Conservation (phyloP, 2,329 filamentous ascomycete species). For the Graphilbum sp. region DNA sequence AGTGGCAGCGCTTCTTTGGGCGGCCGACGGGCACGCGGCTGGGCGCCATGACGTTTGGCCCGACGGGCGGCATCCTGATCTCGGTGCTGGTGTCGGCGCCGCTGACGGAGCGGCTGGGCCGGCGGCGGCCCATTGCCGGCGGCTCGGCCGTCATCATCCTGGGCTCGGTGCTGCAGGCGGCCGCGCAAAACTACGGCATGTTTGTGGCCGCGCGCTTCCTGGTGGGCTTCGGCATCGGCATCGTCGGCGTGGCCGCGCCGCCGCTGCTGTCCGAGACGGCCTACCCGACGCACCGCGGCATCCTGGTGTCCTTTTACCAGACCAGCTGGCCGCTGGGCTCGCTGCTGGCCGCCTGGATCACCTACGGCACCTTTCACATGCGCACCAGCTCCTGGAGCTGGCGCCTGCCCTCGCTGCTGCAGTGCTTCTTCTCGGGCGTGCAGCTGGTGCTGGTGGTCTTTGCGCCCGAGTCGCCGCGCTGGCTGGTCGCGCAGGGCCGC, state of each 20-base stretch:
- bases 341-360: slow-evolving; percentile 56
- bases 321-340: slow-evolving; percentile 70
- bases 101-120: slow-evolving; percentile 42
- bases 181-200: slow-evolving; percentile 38
- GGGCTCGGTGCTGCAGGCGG: slow-evolving; percentile 59
- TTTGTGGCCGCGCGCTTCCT: slow-evolving; percentile 56
- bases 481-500: slow-evolving; percentile 12
- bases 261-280: slow-evolving; percentile 38
- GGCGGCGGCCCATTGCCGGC: slow-evolving; percentile 54
- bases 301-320: slow-evolving; percentile 60
- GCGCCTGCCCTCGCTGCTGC: slow-evolving; percentile 13
- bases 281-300: slow-evolving; percentile 61
- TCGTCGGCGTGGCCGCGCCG: slow-evolving; percentile 17
- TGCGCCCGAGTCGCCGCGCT: slow-evolving; percentile 14
- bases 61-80: slow-evolving; percentile 16
- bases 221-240: slow-evolving; percentile 44
- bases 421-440: slow-evolving; percentile 3
- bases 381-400: slow-evolving; percentile 13
- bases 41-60: slow-evolving; percentile 14
- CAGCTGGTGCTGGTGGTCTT: slow-evolving; percentile 8
- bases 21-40: slow-evolving; percentile 13
- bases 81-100: slow-evolving; percentile 1
- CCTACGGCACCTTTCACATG: slow-evolving; percentile 36
- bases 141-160: slow-evolving; percentile 57
- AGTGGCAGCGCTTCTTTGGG: slow-evolving; percentile 19